phyloP scores from a whole-genome alignment of 2,329 filamentous ascomycete genomes.

The Arthrobotrys pseudoclavata region DNA sequence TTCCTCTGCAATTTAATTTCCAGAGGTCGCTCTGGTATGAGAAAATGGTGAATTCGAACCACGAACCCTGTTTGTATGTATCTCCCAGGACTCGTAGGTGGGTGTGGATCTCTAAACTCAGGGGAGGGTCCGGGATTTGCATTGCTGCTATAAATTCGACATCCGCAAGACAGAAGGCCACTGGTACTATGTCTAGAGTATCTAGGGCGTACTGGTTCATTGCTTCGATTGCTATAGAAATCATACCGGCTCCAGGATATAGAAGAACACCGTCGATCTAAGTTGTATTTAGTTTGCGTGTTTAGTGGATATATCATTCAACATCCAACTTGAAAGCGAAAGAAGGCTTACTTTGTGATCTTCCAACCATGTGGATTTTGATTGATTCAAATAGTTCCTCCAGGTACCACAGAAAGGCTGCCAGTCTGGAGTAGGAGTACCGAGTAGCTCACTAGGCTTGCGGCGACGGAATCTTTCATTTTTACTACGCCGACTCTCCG shows the following conservation, averaged over 20 bases:
- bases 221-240: slow-evolving; percentile 49
- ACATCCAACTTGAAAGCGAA: no score
- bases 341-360: slow-evolving; percentile 35
- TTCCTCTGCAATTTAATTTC: slow-evolving; percentile 43
- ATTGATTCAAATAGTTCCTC: slow-evolving; percentile 35
- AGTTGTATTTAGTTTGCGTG: not conserved
- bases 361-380: slow-evolving; percentile 35
- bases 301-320: no score
- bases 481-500: slow-evolving; percentile 34
- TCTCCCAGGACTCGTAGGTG: slow-evolving; percentile 20
- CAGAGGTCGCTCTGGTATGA: slow-evolving; percentile 15
- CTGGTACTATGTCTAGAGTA: slow-evolving; percentile 9
- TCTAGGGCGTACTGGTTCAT: slow-evolving; percentile 41
- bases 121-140: slow-evolving; percentile 15
- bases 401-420: slow-evolving; percentile 37
- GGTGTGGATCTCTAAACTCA: slow-evolving; percentile 19
- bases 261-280: slow-evolving; percentile 34
- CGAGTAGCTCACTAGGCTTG: slow-evolving; percentile 30
- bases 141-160: slow-evolving; percentile 43
- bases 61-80: slow-evolving; percentile 4
- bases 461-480: slow-evolving; percentile 24
- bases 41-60: slow-evolving; percentile 47
- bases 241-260: slow-evolving; percentile 42
- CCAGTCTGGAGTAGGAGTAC: slow-evolving; percentile 41
- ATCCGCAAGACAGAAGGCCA: slow-evolving; percentile 26